These are phyloP conservation scores for Dendrothele bispora DNA, from an alignment of 768 basidiomycete genomes.

Conservation along the genomic window DNA sequence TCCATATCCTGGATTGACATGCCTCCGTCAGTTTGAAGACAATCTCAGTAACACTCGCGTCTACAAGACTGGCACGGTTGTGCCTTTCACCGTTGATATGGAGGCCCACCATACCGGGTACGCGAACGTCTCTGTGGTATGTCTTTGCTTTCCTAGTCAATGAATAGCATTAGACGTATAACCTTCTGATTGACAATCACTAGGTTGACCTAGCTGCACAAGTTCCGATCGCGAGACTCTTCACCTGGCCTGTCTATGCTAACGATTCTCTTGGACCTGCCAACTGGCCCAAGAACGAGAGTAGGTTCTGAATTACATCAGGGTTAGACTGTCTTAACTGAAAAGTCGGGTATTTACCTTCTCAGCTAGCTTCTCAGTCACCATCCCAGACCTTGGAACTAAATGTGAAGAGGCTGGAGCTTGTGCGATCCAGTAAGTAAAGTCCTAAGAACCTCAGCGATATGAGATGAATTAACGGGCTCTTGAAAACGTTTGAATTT, in stretches of 20 bases:
- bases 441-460: no score
- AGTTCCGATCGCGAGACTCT: constrained; percentile 26
- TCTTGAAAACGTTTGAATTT: neutral
- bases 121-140: constrained; percentile 35
- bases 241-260: constrained; percentile 33
- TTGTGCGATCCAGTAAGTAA: constrained; percentile 33
- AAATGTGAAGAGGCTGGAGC: constrained; percentile 27
- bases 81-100: constrained; percentile 31
- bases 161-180: neutral
- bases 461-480: no score
- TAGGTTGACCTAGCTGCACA: constrained; percentile 30
- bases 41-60: constrained; percentile 27
- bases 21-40: constrained; percentile 24
- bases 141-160: neutral
- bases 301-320: constrained; percentile 16
- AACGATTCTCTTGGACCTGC: constrained; percentile 27
- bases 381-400: constrained; percentile 29
- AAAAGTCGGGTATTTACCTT: constrained; percentile 1
- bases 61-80: constrained; percentile 27
- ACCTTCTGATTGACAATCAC: neutral
- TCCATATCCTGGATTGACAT: neutral
- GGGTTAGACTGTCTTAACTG: neutral
- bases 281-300: constrained; percentile 35
- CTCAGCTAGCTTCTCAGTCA: constrained; percentile 30
- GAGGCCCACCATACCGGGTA: constrained; percentile 34